Percentiles rank a stretch among this genome's conserved stretches.
Evolutionary conservation across 148 eudicot species (phyloP).

Genomic region (Selenicereus undatus): DNA sequence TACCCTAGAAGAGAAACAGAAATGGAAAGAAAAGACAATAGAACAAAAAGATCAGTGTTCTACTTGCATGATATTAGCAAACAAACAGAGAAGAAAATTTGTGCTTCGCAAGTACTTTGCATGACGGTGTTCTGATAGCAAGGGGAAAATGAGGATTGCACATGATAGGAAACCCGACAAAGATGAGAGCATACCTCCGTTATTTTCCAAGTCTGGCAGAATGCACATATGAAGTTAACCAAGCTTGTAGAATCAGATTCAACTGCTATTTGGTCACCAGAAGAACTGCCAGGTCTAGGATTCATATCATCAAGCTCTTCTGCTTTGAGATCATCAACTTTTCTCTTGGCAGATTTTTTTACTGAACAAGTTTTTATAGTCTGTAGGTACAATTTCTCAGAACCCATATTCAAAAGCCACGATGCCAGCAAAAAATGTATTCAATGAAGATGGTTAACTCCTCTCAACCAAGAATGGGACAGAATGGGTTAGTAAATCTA

Average conservation of each 20-base stretch:
- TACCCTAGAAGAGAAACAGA: conserved; percentile 39
- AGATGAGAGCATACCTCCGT: conserved; percentile 39
- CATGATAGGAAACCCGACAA: not conserved
- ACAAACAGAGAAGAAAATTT: not conserved
- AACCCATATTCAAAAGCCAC: not conserved
- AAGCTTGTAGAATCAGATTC: conserved; percentile 16
- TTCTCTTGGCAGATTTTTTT: conserved; percentile 32
- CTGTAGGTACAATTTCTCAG: conserved; percentile 16
- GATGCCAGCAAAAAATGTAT: not conserved
- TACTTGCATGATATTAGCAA: not conserved
- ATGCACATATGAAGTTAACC: conserved; percentile 45
- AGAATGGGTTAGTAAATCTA: not conserved
- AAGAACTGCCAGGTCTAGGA: conserved; percentile 16
- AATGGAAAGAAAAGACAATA: not conserved
- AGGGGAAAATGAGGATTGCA: not conserved
- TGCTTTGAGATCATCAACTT: conserved; percentile 14
- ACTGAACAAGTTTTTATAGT: conserved; percentile 18
- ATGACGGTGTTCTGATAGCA: not conserved
- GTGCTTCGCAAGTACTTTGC: not conserved
- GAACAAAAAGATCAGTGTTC: not conserved
- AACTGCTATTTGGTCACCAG: conserved; percentile 19
- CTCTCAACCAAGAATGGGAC: not conserved
- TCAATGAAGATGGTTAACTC: not conserved
- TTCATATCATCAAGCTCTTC: conserved; percentile 20
- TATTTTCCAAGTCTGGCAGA: conserved; percentile 55